phyloP scores from a whole-genome alignment of 1,284 basidiomycete species.

The Austroboletus novae-zelandiae region DNA sequence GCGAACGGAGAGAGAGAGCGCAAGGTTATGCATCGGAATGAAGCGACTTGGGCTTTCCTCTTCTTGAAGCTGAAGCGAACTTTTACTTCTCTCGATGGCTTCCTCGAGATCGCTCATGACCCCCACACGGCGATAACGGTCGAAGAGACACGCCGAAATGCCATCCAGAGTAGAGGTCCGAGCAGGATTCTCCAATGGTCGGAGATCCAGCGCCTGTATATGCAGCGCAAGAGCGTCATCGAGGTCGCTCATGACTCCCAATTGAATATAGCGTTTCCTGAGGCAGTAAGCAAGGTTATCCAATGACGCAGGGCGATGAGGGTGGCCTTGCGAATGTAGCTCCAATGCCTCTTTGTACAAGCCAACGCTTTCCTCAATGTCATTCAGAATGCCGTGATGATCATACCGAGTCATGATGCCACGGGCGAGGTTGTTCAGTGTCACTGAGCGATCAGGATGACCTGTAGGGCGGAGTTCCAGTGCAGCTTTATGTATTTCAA shows the following conservation, averaged over 20 bases:
- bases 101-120: neutral
- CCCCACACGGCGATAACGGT: neutral
- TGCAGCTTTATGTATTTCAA: neutral
- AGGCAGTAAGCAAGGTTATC: neutral
- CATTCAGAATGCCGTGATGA: neutral
- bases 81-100: neutral
- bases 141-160: neutral
- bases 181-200: neutral
- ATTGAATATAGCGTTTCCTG: neutral
- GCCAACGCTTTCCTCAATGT: neutral
- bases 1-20: neutral
- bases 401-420: neutral
- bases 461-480: neutral
- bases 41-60: neutral
- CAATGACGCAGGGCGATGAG: neutral
- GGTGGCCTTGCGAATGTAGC: neutral
- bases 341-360: neutral
- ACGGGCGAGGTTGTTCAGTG: neutral
- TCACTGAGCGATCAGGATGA: neutral
- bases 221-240: neutral
- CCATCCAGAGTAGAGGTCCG: neutral
- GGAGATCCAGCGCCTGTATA: neutral
- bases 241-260: neutral
- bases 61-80: neutral
- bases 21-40: slow-evolving; percentile 2